Evolutionary conservation across 1,284 basidiomycete genomes (phyloP).

Genomic region (Leccinum huronense): DNA sequence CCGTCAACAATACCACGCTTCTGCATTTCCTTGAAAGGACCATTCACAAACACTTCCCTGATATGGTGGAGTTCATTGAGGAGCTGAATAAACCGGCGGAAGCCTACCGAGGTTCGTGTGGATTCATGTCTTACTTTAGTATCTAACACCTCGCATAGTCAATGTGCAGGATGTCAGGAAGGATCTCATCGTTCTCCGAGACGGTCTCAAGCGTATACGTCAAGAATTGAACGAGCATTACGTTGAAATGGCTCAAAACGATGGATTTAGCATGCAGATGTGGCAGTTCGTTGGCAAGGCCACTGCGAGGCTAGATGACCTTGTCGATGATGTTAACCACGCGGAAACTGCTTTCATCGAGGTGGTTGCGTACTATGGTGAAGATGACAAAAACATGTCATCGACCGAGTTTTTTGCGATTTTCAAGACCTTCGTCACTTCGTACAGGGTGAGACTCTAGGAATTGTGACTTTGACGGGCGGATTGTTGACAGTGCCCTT

Average conservation of each 20-base stretch:
- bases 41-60: conserved; percentile 83
- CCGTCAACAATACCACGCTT: conserved; percentile 88
- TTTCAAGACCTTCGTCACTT: conserved; percentile 93
- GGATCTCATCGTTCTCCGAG: conserved; percentile 68
- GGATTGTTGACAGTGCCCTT: conserved; percentile 8
- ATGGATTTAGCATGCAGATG: conserved; percentile 86
- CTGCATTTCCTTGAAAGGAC: conserved; percentile 94
- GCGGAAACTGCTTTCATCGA: conserved; percentile 81
- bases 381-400: conserved; percentile 81
- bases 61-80: conserved; percentile 86
- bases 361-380: conserved; percentile 86
- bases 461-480: background rate
- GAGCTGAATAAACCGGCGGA: conserved; percentile 90
- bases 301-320: conserved; percentile 69
- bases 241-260: conserved; percentile 63
- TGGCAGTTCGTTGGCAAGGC: conserved; percentile 82
- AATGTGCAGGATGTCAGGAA: conserved; percentile 78
- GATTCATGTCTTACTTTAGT: background rate
- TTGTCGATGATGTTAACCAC: conserved; percentile 81
- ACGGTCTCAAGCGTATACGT: conserved; percentile 75
- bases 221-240: conserved; percentile 80
- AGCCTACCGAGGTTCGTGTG: conserved; percentile 79
- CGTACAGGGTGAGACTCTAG: conserved; percentile 69
- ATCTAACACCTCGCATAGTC: conserved; percentile 43
- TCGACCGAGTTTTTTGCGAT: conserved; percentile 91